phyloP scores from a whole-genome alignment of 768 basidiomycete genomes.

The Leccinellum albellum region DNA sequence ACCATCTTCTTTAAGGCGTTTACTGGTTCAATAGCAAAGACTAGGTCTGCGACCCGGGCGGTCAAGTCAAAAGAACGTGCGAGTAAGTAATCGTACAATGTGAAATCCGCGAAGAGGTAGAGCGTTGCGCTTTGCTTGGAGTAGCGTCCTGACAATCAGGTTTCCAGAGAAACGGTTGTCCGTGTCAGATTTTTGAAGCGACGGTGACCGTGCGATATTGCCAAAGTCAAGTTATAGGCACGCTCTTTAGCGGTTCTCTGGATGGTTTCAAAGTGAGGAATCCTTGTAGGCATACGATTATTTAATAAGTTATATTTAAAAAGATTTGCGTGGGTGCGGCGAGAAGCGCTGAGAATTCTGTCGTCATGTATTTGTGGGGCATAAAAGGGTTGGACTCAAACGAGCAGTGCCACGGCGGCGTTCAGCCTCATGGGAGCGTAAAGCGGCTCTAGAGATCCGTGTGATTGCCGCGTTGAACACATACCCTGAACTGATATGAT shows the following conservation, averaged over 20 bases:
- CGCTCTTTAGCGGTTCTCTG: background rate
- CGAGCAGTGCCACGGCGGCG: background rate
- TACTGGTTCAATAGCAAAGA: background rate
- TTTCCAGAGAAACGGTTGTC: background rate
- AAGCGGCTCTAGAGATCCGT: background rate
- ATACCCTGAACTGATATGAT: background rate
- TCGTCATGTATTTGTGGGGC: background rate
- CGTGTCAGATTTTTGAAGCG: background rate
- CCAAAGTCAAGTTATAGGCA: background rate
- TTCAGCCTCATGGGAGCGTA: background rate
- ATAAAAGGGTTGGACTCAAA: background rate
- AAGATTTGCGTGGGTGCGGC: background rate
- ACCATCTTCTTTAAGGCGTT: conserved; percentile 1
- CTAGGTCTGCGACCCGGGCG: background rate
- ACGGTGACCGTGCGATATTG: conserved; percentile 10
- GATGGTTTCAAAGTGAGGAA: background rate
- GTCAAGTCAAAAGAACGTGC: background rate
- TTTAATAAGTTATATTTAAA: background rate
- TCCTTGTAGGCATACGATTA: background rate
- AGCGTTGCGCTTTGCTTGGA: background rate
- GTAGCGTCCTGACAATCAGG: background rate
- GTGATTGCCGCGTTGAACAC: background rate
- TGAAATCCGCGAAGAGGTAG: background rate
- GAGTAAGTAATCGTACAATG: background rate
- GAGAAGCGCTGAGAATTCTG: conserved; percentile 5